phyloP scores from a whole-genome alignment of 306 rosid genomes.

The Alnus glutinosa region DNA sequence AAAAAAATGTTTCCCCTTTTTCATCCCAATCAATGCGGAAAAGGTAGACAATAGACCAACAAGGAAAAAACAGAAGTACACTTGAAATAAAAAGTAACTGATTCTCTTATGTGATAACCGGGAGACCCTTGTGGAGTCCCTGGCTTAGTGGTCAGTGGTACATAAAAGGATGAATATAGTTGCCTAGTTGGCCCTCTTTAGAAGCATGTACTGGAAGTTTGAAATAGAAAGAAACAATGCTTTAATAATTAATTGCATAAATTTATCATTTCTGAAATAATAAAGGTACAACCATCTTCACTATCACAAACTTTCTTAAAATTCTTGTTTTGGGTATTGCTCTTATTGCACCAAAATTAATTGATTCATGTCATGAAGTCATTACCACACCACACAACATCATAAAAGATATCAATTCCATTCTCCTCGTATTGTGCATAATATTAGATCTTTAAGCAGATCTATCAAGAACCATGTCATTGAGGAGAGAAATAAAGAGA shows the following conservation, averaged over 20 bases:
- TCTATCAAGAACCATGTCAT: not conserved
- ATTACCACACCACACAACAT: not conserved
- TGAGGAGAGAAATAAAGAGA: not conserved
- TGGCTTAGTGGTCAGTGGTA: not conserved
- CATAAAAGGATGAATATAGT: not conserved
- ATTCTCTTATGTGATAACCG: not conserved
- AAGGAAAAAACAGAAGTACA: not conserved
- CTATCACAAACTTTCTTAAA: not conserved
- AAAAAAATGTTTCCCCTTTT: no score
- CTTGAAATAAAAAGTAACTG: not conserved
- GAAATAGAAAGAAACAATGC: no score
- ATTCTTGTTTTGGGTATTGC: not conserved
- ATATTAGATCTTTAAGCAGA: not conserved
- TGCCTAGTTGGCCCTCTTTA: no score
- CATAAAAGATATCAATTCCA: not conserved
- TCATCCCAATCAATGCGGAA: not conserved
- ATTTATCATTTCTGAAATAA: not conserved
- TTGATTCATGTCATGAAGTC: not conserved
- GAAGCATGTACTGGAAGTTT: no score
- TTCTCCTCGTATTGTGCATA: not conserved
- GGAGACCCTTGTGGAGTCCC: not conserved
- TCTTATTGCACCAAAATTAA: not conserved
- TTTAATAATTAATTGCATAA: not conserved
- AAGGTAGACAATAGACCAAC: not conserved
- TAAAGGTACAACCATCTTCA: not conserved